Base-by-base conservation (phyloP, 148 eudicot species). In the Mesembryanthemum crystallinum region DNA sequence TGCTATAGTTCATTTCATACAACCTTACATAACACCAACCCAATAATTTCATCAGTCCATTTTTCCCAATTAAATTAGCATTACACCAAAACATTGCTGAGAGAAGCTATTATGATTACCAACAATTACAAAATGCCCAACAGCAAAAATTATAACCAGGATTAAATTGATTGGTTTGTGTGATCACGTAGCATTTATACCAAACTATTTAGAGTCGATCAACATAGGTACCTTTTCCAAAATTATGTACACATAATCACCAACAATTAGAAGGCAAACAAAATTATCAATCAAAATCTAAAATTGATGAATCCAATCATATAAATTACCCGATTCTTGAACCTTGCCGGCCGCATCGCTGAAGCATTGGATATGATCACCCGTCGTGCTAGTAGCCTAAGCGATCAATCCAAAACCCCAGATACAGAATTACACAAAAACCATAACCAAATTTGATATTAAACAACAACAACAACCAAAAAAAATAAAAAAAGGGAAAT, bases 351-450 rank as follows among this genome's bases (percentile, higher is more conserved):
- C 84, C 71, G 93, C 98, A 84, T 92, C 93, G 81, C 83, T 80
- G 61, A 92, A 90, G 84, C 98, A 92, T 67, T 86, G 81, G 76
- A 90, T 80, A 75, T 92, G 98, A 83, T 89, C 93, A 57, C 85
- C 83, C 25, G 98, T 89, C 72, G 80, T 69, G 70, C 81, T 77
- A 8, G 97, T 87, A 66, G 80, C 87, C 97, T 92, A 74, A 75
- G 87, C 80, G 74, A 78, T 10, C 79, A 67, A 80, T 35, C 21
- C 71, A 76, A 60, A 14, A 70, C 68, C 14, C n/a, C 71, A 67
- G 1, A 35, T 51, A 74, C 1, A 59, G 27, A 54, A 72, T 64
- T 3, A 78, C 35, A 58, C 25, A 64, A 60, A 35, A 24, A 33
- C 69, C 59, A 24, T 11, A 55, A 11, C 12, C 14, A 65, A 75